Percentiles rank a stretch among this genome's conserved stretches.
These are phyloP conservation scores for Rhexocercosporidium sp. DNA, from an alignment of 2,329 filamentous ascomycete species.

Conservation along the genomic window DNA sequence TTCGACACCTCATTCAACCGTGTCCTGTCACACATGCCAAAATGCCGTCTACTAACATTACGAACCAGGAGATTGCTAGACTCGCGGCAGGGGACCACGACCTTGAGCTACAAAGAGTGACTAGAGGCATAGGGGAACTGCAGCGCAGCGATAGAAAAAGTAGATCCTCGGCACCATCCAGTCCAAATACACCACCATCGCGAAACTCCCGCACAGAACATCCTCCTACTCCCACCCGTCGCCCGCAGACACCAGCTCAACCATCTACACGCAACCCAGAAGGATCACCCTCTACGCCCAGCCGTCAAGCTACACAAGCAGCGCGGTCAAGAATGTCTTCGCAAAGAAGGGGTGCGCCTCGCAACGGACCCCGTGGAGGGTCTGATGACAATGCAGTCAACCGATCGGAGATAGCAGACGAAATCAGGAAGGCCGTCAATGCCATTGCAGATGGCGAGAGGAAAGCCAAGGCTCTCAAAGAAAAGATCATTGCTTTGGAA, in stretches of 20 bases:
- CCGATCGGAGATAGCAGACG: constrained; percentile 19
- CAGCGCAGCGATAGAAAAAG: neutral
- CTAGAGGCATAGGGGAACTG: neutral
- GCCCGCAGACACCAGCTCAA: neutral
- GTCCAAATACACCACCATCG: neutral
- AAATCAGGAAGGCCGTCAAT: neutral
- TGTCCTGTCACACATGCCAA: too few relatives aligned
- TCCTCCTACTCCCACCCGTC: neutral
- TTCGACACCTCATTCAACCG: too few relatives aligned
- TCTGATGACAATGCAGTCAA: constrained; percentile 22
- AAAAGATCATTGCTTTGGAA: constrained; percentile 30
- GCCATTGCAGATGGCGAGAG: constrained; percentile 3
- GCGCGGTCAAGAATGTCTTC: constrained; percentile 24
- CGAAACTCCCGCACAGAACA: neutral
- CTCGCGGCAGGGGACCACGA: neutral
- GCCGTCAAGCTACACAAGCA: neutral
- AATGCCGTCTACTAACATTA: neutral
- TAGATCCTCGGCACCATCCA: neutral
- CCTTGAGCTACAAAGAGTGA: neutral
- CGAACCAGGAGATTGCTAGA: neutral
- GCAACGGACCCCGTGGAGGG: constrained; percentile 23
- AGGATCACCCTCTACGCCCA: too few relatives aligned
- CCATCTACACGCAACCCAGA: too few relatives aligned
- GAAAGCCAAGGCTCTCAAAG: constrained; percentile 25
- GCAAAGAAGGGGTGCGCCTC: constrained; percentile 18